A percentile compares a stretch with the other conserved stretches of the same genome.
Evolutionary conservation across 1,284 basidiomycete species (phyloP).

Genomic region (Cryptococcus deneoformans): DNA sequence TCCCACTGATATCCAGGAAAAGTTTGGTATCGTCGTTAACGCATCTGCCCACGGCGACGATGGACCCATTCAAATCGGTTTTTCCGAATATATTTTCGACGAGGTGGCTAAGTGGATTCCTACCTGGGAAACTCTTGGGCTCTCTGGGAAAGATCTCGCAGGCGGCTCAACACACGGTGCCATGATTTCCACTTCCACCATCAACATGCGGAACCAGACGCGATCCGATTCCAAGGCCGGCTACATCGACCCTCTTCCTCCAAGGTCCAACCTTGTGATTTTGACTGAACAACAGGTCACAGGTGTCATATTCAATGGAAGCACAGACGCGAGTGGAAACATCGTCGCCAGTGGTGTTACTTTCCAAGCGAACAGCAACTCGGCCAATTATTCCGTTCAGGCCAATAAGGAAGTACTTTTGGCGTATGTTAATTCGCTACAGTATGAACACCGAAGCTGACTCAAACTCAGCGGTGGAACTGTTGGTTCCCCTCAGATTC

Average conservation of each 20-base stretch:
- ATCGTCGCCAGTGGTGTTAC: slow-evolving; percentile 60
- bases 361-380: slow-evolving; percentile 53
- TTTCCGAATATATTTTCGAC: slow-evolving; percentile 52
- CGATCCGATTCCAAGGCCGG: slow-evolving; percentile 66
- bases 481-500: slow-evolving; percentile 63
- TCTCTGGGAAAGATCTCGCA: slow-evolving; percentile 49
- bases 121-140: slow-evolving; percentile 53
- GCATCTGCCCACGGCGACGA: slow-evolving; percentile 50
- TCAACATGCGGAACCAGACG: slow-evolving; percentile 63
- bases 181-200: slow-evolving; percentile 59
- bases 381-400: slow-evolving; percentile 49
- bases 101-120: slow-evolving; percentile 58
- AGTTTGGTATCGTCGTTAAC: slow-evolving; percentile 49
- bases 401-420: slow-evolving; percentile 57
- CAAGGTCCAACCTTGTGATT: slow-evolving; percentile 63
- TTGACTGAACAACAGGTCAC: slow-evolving; percentile 60
- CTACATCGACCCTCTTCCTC: slow-evolving; percentile 64
- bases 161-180: slow-evolving; percentile 39
- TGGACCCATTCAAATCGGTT: slow-evolving; percentile 53
- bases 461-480: slow-evolving; percentile 54
- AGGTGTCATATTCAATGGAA: slow-evolving; percentile 61
- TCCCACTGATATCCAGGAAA: slow-evolving; percentile 22
- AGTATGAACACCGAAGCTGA: background rate
- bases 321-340: slow-evolving; percentile 47
- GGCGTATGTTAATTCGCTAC: slow-evolving; percentile 18